Base-by-base conservation (phyloP, 2,329 filamentous ascomycete species). In the Hypoxylon sp. region DNA sequence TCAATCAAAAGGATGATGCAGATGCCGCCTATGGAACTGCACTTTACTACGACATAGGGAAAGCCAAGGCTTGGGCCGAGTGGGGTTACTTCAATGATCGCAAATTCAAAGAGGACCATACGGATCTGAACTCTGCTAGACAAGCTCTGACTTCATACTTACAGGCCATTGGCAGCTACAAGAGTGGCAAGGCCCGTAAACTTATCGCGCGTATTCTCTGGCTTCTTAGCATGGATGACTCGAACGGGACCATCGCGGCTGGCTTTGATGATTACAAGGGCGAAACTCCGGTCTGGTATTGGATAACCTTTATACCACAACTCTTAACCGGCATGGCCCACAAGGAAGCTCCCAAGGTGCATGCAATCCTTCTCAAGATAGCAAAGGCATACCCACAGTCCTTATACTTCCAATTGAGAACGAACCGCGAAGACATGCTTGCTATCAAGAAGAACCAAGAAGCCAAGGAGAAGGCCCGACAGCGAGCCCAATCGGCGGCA, bases 41-140 rank as follows among this genome's bases (percentile, higher is more conserved):
- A 0, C 73, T 99, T 53, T 97, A 93, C 75, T 97, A 96, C 63
- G 95, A 99, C 64, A 90, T 99, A 62, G 89, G 91, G 62, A 83
- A 96, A 38, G 90, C 94, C 3, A 99, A 99, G 74, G 94, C 94
- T 2, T 99, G 94, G 94, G 93, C 94, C 11, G 94, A 99, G 75
- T 99, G 94, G 94, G 94, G 94, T 40, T 91, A 96, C 67, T 99
- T 96, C 78, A 97, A 96, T 66, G 94, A 99, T 70, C 86, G 91
- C 62, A 88, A 94, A 47, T 99, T 97, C 79, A 97, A 96, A 74
- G 88, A 91, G 44, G 89, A 96, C 59, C 88, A 92, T 0, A 77
- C 80, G 3, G 90, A 96, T 66, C 79, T 96, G 45, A 88, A 88
- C 55, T 85, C 90, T 54, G 95, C 93, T 4, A 88, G 90, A 60